These are phyloP conservation scores for Chlorella vulgaris DNA, from an alignment of 139 green algal species.

Conservation along the genomic window DNA sequence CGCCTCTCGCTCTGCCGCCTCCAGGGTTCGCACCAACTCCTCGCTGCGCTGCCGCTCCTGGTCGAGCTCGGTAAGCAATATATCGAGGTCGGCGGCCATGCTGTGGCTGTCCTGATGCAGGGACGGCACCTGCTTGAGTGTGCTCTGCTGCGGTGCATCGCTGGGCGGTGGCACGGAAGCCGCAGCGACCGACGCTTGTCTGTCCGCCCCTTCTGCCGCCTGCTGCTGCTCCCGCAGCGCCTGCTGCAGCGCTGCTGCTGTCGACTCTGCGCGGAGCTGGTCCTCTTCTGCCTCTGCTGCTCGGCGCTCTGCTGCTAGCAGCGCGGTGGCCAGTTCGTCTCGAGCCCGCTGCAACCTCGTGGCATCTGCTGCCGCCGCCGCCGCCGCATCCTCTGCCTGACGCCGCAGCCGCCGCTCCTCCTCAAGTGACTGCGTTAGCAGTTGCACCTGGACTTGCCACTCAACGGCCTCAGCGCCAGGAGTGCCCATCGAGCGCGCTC, in stretches of 20 bases:
- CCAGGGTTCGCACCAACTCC: slow-evolving; percentile 14
- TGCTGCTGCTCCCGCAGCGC: slow-evolving; percentile 6
- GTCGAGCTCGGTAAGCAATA: slow-evolving; percentile 40
- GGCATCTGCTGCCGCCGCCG: background rate
- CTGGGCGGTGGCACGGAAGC: background rate
- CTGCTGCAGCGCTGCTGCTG: slow-evolving; percentile 23
- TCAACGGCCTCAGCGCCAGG: background rate
- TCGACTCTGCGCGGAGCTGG: slow-evolving; percentile 60
- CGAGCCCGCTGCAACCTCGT: slow-evolving; percentile 4
- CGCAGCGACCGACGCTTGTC: background rate
- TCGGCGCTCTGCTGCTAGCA: slow-evolving; percentile 49
- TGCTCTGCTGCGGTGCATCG: background rate
- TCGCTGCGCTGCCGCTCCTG: slow-evolving; percentile 30
- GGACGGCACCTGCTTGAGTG: no score
- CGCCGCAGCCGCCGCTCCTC: slow-evolving; percentile 23
- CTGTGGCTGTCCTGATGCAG: background rate
- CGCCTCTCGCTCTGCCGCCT: slow-evolving; percentile 26
- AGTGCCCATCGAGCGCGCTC: no score
- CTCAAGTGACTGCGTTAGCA: slow-evolving; percentile 5
- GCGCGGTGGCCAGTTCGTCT: slow-evolving; percentile 1
- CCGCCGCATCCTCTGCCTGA: slow-evolving; percentile 1
- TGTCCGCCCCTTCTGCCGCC: background rate
- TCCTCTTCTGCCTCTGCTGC: slow-evolving; percentile 67
- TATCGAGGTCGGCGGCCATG: slow-evolving; percentile 19
- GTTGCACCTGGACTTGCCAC: background rate